Evolutionary conservation across 1,284 basidiomycete species (phyloP), one percentile per base, ranked within the genome.

Genomic region (Tilletia setariae): DNA sequence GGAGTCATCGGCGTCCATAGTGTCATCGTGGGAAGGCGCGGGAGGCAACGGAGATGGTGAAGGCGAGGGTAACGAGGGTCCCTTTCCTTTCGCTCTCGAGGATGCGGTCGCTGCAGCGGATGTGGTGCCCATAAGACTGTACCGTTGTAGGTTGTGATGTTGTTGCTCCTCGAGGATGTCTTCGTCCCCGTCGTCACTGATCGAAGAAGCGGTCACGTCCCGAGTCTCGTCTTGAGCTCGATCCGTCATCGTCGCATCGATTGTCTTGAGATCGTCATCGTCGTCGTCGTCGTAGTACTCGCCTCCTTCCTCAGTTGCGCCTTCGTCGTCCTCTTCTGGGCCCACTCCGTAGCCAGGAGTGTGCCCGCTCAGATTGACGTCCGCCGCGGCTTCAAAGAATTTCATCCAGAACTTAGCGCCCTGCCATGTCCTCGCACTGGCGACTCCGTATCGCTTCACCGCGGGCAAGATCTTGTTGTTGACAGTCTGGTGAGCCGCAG

Each of bases 371-470:
- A 93, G 90, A 51, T 89, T 88, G 49, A 94, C 90, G 76, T 93
- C 89, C 1, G 93, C 93, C 4, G 93, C 92, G 74, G 90, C 88
- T 79, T 94, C 92, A 81, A 92, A 97, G 85, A 97, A 97, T 0
- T 90, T 90, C n/a, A 90, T 89, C 94, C 94, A 97, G 83, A 96
- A 96, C 90, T 93, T 91, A 6, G 93, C 92, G 32, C 91, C 90
- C 74, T 94, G 91, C 76, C 92, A 86, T 21, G 93, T 92, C 4
- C 92, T 91, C 76, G 93, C 90, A 28, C 91, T 92, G 23, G 89
- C 90, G 19, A 92, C 88, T 0, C 92, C 89, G 84, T 92, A 96
- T 61, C 90, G 87, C 82, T 93, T 94, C 73, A 97, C 89, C 16
- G 92, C 89, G 7, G 94, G 94, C 59, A 97, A 83, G 43, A 97